Evolutionary conservation across 495 filamentous ascomycete genomes (phyloP), one percentile per base, ranked within the genome.

Genomic region (Zalerion maritima): DNA sequence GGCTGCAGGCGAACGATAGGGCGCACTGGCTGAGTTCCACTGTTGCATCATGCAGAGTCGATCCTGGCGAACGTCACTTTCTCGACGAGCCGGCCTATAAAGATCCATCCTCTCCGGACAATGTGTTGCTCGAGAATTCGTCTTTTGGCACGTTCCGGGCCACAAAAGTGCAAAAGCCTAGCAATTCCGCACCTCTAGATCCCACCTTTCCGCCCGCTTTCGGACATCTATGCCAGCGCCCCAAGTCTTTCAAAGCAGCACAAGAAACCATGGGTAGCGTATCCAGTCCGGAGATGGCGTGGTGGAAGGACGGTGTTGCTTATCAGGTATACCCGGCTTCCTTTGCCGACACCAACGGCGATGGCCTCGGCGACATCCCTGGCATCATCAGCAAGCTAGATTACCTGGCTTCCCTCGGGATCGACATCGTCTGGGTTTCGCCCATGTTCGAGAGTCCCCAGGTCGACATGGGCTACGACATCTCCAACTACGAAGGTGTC

Each of bases 241-340:
- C n/a, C n/a, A n/a, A n/a, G n/a, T n/a, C n/a, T n/a, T 34, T 69
- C 64, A 18, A 61, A 58, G 43, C 52, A 55, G 2, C 50, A 50
- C 31, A 38, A 70, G 16, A 57, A 50, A 14, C 58, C 55, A 18
- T 54, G 69, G 15, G 54, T 44, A 4, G 50, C 49, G 12, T 44
- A n/a, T n/a, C n/a, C n/a, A 41, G n/a, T 49, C 38, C 10, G 54
- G 55, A 18, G 58, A 44, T 14, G 43, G 49, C 22, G 56, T 50
- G 1, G 47, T 55, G 52, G 56, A 62, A 58, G 35, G 48, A 62
- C 26, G 50, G 49, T 13, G 41, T 50, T 12, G 66, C 78, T 23
- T 81, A 81, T 42, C 76, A 81, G 41, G 73, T 81, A 31, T 81
- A 75, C 55, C 75, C 75, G 2, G 64, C 72, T 2, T 68, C 60